Conservation (phyloP, 306 rosid genomes). For the Cicer yamashitae region DNA sequence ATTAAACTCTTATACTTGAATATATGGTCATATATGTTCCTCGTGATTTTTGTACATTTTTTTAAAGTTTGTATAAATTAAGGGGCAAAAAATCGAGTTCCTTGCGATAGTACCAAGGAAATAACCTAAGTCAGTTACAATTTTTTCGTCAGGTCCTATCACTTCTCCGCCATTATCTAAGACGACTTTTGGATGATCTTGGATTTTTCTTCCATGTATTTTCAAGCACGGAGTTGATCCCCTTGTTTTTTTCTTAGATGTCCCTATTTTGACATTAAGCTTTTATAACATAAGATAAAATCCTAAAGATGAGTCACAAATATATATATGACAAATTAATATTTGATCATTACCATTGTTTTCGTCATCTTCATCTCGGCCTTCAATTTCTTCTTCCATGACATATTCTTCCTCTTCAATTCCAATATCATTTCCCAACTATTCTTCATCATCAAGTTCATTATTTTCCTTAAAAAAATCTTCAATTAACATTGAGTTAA, state of each 20-base stretch:
- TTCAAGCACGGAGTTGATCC: background rate
- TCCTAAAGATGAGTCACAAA: too few species aligned
- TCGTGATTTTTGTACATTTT: background rate
- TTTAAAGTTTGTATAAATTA: background rate
- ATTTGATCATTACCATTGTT: too few species aligned
- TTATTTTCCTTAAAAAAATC: background rate
- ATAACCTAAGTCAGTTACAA: background rate
- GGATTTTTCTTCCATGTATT: background rate
- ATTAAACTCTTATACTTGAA: background rate
- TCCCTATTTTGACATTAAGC: background rate
- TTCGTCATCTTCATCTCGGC: too few species aligned
- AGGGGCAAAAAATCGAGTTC: background rate
- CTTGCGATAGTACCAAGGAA: background rate
- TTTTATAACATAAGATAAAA: too few species aligned
- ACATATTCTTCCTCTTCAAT: too few species aligned
- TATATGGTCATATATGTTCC: background rate
- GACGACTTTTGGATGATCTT: background rate
- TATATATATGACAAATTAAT: too few species aligned
- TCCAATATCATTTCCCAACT: too few species aligned
- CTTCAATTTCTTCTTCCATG: too few species aligned
- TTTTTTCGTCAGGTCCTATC: background rate
- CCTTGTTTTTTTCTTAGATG: background rate
- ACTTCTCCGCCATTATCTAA: background rate
- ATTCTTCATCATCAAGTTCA: too few species aligned
- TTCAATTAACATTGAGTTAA: background rate